These are phyloP conservation scores for Cladophialophora carrionii DNA, from an alignment of 2,329 filamentous ascomycete species.

Conservation along the genomic window DNA sequence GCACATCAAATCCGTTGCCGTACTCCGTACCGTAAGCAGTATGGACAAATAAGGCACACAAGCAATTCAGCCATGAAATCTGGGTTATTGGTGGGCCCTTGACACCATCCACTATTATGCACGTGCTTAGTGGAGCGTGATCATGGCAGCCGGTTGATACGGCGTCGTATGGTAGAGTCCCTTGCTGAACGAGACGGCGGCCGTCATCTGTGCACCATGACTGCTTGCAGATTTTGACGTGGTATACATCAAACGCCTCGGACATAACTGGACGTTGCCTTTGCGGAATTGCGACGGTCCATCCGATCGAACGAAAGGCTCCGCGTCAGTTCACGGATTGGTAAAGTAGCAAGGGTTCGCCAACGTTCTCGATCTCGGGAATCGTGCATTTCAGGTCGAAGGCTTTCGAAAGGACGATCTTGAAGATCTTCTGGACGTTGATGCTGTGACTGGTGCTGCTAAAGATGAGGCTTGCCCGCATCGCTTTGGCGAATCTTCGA, in stretches of 20 bases:
- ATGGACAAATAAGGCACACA: background rate
- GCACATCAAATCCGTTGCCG: background rate
- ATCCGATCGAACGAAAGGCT: background rate
- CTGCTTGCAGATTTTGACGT: background rate
- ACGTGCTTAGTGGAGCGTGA: background rate
- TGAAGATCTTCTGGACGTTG: slow-evolving; percentile 99
- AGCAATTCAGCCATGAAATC: background rate
- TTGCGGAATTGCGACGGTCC: background rate
- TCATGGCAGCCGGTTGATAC: background rate
- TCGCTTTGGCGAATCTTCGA: slow-evolving; percentile 93
- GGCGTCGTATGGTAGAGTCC: background rate
- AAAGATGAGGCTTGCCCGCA: slow-evolving; percentile 97
- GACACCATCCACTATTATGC: background rate
- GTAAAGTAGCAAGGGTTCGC: slow-evolving; percentile 92
- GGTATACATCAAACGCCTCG: slow-evolving; percentile 7
- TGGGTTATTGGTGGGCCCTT: background rate
- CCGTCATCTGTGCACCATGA: background rate
- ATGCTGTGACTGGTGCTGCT: slow-evolving; percentile 99
- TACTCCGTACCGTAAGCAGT: background rate
- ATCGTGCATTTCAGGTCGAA: slow-evolving; percentile 99
- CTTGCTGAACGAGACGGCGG: background rate
- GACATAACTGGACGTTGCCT: background rate
- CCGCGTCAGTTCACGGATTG: slow-evolving; percentile 56
- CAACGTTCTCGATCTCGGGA: slow-evolving; percentile 96
- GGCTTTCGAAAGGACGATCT: slow-evolving; percentile 97